Evolutionary conservation across 805 yeast genomes (phyloP).

Genomic region (Nakazawaea molendinolei): DNA sequence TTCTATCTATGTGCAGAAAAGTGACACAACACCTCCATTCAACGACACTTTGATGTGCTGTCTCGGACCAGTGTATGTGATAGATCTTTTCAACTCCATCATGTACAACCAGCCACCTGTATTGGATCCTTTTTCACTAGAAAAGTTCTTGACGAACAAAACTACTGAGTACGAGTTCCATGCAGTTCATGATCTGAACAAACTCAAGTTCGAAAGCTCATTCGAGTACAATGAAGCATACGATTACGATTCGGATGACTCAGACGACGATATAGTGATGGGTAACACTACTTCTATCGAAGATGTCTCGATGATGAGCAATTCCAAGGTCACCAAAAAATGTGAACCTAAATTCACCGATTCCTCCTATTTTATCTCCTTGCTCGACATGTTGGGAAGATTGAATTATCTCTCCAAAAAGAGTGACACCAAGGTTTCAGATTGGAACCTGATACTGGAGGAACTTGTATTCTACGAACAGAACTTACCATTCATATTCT

Average conservation of each 20-base stretch:
- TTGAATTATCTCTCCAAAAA: neutral
- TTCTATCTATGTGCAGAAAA: neutral
- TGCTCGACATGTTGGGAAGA: conserved; percentile 4
- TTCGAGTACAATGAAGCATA: conserved; percentile 3
- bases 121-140: conserved; percentile 8
- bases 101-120: neutral
- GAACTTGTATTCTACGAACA: conserved; percentile 11
- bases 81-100: conserved; percentile 6
- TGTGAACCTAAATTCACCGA: conserved; percentile 3
- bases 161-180: neutral
- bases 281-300: too few species aligned
- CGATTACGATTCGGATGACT: conserved; percentile 3
- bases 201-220: neutral
- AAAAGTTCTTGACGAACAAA: conserved; percentile 1
- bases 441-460: neutral
- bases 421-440: neutral
- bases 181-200: neutral
- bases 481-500: conserved; percentile 9
- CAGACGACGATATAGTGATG: too few species aligned
- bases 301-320: neutral
- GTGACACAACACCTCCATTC: neutral
- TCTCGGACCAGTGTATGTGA: conserved; percentile 2
- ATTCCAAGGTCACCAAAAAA: neutral
- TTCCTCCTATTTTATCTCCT: conserved; percentile 5
- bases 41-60: conserved; percentile 5